phyloP scores from a whole-genome alignment of 805 yeast species.

The Candida caryicola region DNA sequence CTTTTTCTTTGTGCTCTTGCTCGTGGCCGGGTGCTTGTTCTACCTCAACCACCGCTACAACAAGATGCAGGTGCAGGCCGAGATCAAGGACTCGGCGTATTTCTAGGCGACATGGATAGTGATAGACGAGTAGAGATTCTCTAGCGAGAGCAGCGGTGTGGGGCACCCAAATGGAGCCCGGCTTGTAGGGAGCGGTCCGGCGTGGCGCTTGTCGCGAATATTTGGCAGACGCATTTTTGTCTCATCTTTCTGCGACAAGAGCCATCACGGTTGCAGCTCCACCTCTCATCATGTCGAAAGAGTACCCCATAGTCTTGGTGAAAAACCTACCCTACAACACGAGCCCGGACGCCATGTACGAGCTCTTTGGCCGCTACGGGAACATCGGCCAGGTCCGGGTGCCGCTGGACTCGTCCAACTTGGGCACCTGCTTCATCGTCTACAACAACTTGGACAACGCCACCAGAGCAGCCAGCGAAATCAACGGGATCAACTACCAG shows the following conservation, averaged over 20 bases:
- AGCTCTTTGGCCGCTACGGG: slow-evolving; percentile 54
- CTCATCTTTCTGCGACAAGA: no score
- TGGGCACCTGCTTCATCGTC: slow-evolving; percentile 53
- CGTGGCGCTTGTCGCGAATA: neutral
- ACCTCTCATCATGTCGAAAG: slow-evolving; percentile 14
- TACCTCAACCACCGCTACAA: slow-evolving; percentile 17
- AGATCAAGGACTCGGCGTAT: slow-evolving; percentile 23
- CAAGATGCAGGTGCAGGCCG: slow-evolving; percentile 21
- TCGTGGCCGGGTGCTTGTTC: slow-evolving; percentile 9
- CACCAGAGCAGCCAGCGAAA: slow-evolving; percentile 48
- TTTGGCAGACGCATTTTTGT: no score
- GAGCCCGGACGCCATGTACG: slow-evolving; percentile 45
- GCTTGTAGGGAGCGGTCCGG: no score
- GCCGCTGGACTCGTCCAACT: slow-evolving; percentile 17
- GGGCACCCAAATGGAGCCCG: no score
- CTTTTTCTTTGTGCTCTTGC: slow-evolving; percentile 12
- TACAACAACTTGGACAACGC: slow-evolving; percentile 50
- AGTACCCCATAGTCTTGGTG: slow-evolving; percentile 47
- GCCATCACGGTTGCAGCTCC: neutral
- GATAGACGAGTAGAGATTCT: no score
- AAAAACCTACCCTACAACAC: slow-evolving; percentile 57
- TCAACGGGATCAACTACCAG: slow-evolving; percentile 58
- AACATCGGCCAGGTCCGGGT: slow-evolving; percentile 52
- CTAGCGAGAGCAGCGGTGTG: no score
- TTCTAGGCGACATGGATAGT: no score